Evolutionary conservation across 495 filamentous ascomycete species (phyloP), one percentile per base, ranked within the genome.

Genomic region (Pyronema domesticum): DNA sequence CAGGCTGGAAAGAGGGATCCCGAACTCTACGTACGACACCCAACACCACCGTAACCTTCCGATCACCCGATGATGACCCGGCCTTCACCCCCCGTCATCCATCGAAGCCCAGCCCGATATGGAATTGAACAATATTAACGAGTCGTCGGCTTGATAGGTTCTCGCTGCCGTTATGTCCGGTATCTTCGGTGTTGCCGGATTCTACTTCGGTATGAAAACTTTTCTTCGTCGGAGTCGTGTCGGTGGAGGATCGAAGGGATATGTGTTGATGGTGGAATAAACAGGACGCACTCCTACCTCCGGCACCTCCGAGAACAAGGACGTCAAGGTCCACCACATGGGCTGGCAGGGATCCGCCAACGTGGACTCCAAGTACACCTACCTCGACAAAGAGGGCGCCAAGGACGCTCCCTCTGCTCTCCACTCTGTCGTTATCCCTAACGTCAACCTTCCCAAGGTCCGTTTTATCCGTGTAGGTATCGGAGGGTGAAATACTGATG

Each of bases 401-500:
- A 86, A 83, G 68, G 85, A 94, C 66, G 91, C 93, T 51, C 91
- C 91, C 55, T 91, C 85, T 66, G 91, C 91, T 57, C 73, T 98
- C 70, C 88, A 98, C 75, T 83, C 81, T 53, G 88, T 95, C 60
- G 80, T 96, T 68, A 73, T 98, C 35, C 91, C 91, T 58, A 81
- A 93, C 64, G 87, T 96, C 62, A 89, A 80, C 65, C 71, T 96
- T 52, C 89, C 93, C 61, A 93, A 83, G 82, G 87, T 93, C 78
- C 61, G 67, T 46, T 40, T 15, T 1, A 54, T 23, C 39, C 42
- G 14, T 55, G 54, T 7, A 30, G 49, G 53, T 37, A 42, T 30
- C 15, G 6, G 11, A 17, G 15, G n/a, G 9, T 5, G 23, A 30
- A 30, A 30, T 42, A 52, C 10, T 35, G 17, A 7, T 62, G 69